Evolutionary conservation across 2,329 filamentous ascomycete genomes (phyloP), one percentile per base, ranked within the genome.

Genomic region (Drechslerella coelobrocha): DNA sequence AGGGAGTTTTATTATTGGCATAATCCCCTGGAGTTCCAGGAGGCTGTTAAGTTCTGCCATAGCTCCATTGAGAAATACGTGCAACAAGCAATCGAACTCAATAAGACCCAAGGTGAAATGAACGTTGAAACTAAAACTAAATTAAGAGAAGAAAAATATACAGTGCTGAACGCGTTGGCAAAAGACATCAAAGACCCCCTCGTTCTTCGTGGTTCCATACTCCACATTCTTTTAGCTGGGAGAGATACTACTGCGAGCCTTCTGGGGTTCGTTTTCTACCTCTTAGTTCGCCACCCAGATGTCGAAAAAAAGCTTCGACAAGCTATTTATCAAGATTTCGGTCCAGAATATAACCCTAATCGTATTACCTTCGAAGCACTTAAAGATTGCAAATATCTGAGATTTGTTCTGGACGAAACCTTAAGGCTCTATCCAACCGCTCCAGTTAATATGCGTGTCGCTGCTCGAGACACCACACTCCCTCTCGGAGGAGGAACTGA

Each of bases 171-270:
- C 19, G 76, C 75, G 14, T 72, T 78, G n/a, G 75, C 76, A 0
- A 17, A 75, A 79, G 9, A 78, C 79, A 43, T 55, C 6, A 31
- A 69, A 23, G 50, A 89, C 76, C 82, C 82, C 61, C 84, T 83
- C 59, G 84, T 91, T 2, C 84, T 97, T 12, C 89, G 91, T 31
- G 92, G 96, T 79, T 92, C 97, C 79, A 82, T 96, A 51, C 84
- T 94, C 14, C 88, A 89, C 47, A 85, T 96, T 9, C 84, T 97
- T 1, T 84, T 97, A 14, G 92, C 92, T 1, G 92, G 91, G 10
- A 85, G 90, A 60, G 92, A 97, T 78, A 96, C 92, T 12, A 97
- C 92, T 0, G 92, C 92, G 27, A 85, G 84, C 14, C 91, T 90
- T 0, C 83, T 97, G 0, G 89, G 87, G 0, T 96, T 91, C 88